Evolutionary conservation across 768 basidiomycete genomes (phyloP).

Genomic region (Rhodotorula babjevae): DNA sequence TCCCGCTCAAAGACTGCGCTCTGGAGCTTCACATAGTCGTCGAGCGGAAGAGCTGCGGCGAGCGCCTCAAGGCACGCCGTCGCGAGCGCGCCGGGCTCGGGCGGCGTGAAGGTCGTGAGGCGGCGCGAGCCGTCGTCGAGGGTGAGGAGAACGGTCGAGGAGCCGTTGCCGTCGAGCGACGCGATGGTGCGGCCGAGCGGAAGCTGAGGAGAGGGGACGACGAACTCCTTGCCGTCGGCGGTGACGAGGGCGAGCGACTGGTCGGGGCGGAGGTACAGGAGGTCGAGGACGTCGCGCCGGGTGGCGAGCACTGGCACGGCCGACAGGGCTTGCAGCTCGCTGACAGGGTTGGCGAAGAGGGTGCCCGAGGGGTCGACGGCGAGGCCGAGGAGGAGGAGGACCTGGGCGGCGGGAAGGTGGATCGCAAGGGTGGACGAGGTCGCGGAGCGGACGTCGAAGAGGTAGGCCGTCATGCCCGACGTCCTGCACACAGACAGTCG

Average conservation of each 20-base stretch:
- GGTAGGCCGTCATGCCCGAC: neutral
- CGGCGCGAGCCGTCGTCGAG: neutral
- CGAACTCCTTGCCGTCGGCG: constrained; percentile 32
- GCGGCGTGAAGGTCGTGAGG: neutral
- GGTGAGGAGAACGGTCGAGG: neutral
- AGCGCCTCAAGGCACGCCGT: constrained; percentile 58
- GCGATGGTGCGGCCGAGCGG: neutral
- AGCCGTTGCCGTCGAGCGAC: neutral
- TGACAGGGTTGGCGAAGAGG: constrained; percentile 50
- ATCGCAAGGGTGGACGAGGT: constrained; percentile 49
- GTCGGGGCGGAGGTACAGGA: constrained; percentile 49
- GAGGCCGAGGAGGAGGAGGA: constrained; percentile 44
- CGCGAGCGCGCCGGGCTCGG: neutral
- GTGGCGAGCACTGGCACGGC: constrained; percentile 61
- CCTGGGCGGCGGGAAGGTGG: constrained; percentile 58
- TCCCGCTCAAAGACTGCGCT: constrained; percentile 56
- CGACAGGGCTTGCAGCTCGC: constrained; percentile 53
- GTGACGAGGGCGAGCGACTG: constrained; percentile 45
- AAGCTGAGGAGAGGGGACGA: neutral
- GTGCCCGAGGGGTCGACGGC: constrained; percentile 49
- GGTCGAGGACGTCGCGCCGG: constrained; percentile 60
- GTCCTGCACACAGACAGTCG: neutral
- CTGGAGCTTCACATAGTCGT: constrained; percentile 59
- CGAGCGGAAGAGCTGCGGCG: constrained; percentile 58
- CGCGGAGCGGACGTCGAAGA: constrained; percentile 54